Base-by-base conservation (phyloP, 139 green algal species). In the Chlorella sorokiniana region DNA sequence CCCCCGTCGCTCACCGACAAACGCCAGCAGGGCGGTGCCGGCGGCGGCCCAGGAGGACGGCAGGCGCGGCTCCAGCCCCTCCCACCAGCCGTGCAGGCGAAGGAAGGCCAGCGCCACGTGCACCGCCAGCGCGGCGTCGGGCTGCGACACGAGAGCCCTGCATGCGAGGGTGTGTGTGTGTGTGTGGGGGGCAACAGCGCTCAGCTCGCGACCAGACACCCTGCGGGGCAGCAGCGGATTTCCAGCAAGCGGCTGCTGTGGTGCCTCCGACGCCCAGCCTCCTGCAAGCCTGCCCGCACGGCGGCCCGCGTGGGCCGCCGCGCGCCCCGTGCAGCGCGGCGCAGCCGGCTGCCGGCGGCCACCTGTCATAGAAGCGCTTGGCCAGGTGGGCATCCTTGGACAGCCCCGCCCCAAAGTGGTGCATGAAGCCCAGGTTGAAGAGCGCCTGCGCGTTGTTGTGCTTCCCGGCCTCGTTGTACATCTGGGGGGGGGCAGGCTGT, bases 391-490 rank as follows among this genome's bases (percentile, higher is more conserved):
- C 40, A 83, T 96, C 92, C 33, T 84, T 77, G 1, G 91, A 90
- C 62, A 98, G 85, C 5, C 96, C 96, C 51, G 90, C 87, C 4
- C 96, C 96, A 79, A 89, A 93, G 88, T 98, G 88, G 81, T 99
- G 93, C 92, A 97, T 96, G 83, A 90, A 96, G 25, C 95, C 96
- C 29, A 99, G 86, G 87, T 99, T 98, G 89, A 98, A 99, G 83
- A 96, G 91, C 31, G 95, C 95, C 83, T 98, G 78, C 8, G 90
- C 62, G 41, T 69, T 88, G 54, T 89, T 76, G 25, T 92, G 69
- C n/a, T 71, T 81, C 31, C 70, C 69, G 6, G 89, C 89, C 38
- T 81, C 72, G n/a, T 54, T 63, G 51, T 93, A 93, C 52, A 86
- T 52, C 70, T 84, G 81, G 44, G 62, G 29, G 5, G 29, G 29